Percentiles rank a stretch among this genome's conserved stretches.
Conservation (phyloP, 2,329 filamentous ascomycete genomes). For the Byssoonygena ceratinophila region DNA sequence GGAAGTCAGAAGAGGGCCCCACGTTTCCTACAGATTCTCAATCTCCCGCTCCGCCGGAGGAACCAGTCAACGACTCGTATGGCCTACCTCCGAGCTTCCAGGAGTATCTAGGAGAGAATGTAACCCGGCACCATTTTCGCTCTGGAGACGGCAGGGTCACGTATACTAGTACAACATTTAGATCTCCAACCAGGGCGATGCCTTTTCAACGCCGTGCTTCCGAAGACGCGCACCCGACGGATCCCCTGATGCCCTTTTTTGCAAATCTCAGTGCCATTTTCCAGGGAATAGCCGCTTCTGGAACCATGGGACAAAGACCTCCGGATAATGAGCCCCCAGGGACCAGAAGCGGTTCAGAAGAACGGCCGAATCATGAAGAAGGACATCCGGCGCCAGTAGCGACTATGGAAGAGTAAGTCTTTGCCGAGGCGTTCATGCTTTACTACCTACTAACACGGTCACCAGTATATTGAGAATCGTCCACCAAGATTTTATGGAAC, state of each 20-base stretch:
- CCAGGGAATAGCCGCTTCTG: slow-evolving; percentile 30
- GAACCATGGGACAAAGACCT: neutral
- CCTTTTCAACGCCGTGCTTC: slow-evolving; percentile 15
- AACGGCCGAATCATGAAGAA: neutral
- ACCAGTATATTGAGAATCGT: slow-evolving; percentile 5
- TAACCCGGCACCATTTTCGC: slow-evolving; percentile 32
- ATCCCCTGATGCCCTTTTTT: slow-evolving; percentile 25
- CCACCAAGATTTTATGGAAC: slow-evolving; percentile 1
- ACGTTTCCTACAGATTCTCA: slow-evolving; percentile 19
- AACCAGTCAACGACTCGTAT: neutral
- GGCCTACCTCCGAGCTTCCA: neutral
- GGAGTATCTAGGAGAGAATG: slow-evolving; percentile 19
- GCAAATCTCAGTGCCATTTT: slow-evolving; percentile 36
- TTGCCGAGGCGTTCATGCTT: neutral
- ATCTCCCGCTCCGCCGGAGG: slow-evolving; percentile 18
- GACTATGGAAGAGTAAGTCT: slow-evolving; percentile 5
- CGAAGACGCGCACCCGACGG: slow-evolving; percentile 16
- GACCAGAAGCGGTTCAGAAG: neutral
- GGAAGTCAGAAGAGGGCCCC: slow-evolving; percentile 15
- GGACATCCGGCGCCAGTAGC: neutral
- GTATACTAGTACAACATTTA: slow-evolving; percentile 28
- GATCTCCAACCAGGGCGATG: slow-evolving; percentile 18
- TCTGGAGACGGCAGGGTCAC: slow-evolving; percentile 40
- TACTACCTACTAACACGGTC: neutral
- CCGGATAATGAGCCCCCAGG: neutral